These are phyloP conservation scores for Cutaneotrichosporon curvatum DNA, from an alignment of 1,284 basidiomycete species.

Conservation along the genomic window DNA sequence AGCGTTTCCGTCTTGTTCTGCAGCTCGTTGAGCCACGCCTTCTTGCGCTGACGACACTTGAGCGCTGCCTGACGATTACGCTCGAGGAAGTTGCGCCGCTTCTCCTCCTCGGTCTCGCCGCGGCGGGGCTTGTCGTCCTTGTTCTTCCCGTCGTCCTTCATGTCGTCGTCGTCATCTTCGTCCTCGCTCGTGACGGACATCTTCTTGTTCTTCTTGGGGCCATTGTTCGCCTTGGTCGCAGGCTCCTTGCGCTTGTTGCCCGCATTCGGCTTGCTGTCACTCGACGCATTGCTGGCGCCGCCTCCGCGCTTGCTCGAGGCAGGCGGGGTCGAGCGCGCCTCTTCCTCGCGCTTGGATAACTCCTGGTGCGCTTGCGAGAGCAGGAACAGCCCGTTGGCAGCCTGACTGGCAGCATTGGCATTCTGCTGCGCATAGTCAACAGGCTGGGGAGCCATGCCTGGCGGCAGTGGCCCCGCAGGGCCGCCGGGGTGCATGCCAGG, in stretches of 20 bases:
- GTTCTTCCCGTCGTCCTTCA: constrained; percentile 44
- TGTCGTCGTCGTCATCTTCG: constrained; percentile 26
- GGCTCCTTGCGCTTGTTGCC: constrained; percentile 32
- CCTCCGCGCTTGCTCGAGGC: constrained; percentile 13
- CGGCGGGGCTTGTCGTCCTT: constrained; percentile 48
- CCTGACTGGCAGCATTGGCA: constrained; percentile 47
- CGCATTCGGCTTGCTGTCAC: constrained; percentile 1
- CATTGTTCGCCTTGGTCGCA: constrained; percentile 7
- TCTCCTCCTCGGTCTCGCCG: constrained; percentile 92
- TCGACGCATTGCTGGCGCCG: not conserved
- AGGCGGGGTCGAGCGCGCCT: constrained; percentile 28
- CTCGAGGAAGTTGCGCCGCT: constrained; percentile 87
- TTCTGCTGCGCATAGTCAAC: constrained; percentile 43
- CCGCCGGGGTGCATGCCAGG: constrained; percentile 20
- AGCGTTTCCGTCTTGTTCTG: constrained; percentile 91
- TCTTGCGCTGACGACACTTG: constrained; percentile 97
- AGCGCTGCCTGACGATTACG: constrained; percentile 92
- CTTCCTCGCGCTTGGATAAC: constrained; percentile 85
- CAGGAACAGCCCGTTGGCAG: constrained; percentile 85
- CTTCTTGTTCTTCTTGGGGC: constrained; percentile 43
- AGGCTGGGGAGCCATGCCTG: constrained; percentile 3
- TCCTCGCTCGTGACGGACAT: constrained; percentile 34
- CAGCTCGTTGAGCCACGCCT: constrained; percentile 88
- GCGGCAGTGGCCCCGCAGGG: constrained; percentile 9
- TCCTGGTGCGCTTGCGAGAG: constrained; percentile 91